Conservation (phyloP, 2,329 filamentous ascomycete genomes). For the Seiridium unicorne region DNA sequence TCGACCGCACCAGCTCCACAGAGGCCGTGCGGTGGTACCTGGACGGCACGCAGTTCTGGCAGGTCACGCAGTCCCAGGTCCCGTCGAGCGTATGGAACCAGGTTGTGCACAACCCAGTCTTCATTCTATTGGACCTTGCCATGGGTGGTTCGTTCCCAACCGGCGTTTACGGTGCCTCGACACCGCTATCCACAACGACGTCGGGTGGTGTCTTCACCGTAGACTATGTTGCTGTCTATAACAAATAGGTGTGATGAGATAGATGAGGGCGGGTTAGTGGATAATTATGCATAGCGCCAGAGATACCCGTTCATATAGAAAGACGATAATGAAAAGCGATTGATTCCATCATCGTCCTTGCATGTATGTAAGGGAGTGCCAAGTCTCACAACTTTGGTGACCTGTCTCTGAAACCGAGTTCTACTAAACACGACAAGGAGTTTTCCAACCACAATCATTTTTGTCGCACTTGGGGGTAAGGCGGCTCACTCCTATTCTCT, state of each 20-base stretch:
- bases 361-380: too few relatives aligned
- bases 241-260: not conserved
- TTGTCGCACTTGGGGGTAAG: too few relatives aligned
- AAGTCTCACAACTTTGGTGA: too few relatives aligned
- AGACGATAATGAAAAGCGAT: too few relatives aligned
- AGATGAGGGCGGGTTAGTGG: not conserved
- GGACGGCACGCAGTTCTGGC: conserved; percentile 17
- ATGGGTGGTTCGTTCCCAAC: conserved; percentile 27
- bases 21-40: conserved; percentile 24
- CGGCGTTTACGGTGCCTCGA: conserved; percentile 20
- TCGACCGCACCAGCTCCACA: conserved; percentile 16
- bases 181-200: conserved; percentile 14
- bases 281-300: not conserved
- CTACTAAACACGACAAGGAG: too few relatives aligned
- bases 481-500: too few relatives aligned
- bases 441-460: too few relatives aligned
- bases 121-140: conserved; percentile 25
- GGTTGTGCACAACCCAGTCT: conserved; percentile 22
- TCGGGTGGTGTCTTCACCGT: conserved; percentile 14
- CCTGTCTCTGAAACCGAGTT: too few relatives aligned
- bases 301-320: not conserved
- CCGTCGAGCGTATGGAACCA: conserved; percentile 20
- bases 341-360: too few relatives aligned
- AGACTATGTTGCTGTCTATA: conserved; percentile 19
- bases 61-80: conserved; percentile 18